phyloP scores from a whole-genome alignment of 1,139 yeast species.

The Citeromyces hawaiiensis region DNA sequence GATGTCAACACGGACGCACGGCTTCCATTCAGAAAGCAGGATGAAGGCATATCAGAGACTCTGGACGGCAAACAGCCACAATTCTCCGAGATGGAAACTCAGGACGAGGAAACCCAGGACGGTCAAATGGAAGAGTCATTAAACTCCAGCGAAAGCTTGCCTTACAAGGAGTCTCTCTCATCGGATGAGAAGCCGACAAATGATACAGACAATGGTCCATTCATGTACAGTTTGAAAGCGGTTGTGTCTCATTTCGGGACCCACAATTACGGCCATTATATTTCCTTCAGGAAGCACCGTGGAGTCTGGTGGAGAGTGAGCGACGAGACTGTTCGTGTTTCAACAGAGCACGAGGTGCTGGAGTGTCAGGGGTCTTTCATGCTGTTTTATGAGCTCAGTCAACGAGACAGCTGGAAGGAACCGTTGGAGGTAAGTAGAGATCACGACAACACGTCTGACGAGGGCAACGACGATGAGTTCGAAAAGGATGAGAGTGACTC shows the following conservation, averaged over 20 bases:
- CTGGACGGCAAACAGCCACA: constrained; percentile 9
- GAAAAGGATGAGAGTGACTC: constrained; percentile 11
- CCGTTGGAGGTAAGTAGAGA: constrained; percentile 4
- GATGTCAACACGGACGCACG: constrained; percentile 76
- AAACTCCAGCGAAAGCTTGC: constrained; percentile 2
- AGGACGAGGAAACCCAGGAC: constrained; percentile 5
- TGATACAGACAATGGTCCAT: constrained; percentile 8
- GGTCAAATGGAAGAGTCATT: constrained; percentile 10
- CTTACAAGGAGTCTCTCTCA: not conserved
- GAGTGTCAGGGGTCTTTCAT: constrained; percentile 81
- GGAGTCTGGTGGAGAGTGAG: constrained; percentile 94
- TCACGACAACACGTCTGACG: constrained; percentile 10
- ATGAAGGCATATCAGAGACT: constrained; percentile 16
- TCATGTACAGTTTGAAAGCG: constrained; percentile 61
- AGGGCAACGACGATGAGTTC: constrained; percentile 21
- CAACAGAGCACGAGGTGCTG: constrained; percentile 68
- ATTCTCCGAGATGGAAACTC: constrained; percentile 8
- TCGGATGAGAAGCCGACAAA: not conserved
- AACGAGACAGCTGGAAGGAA: constrained; percentile 19
- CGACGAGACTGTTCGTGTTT: constrained; percentile 77
- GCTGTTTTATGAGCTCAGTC: constrained; percentile 65
- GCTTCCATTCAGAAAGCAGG: constrained; percentile 54
- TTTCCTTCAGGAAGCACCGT: constrained; percentile 66
- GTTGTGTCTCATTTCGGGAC: constrained; percentile 89
- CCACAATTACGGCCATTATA: constrained; percentile 91